phyloP scores from a whole-genome alignment of 1,139 yeast species.

The Debaryomyces udenii region DNA sequence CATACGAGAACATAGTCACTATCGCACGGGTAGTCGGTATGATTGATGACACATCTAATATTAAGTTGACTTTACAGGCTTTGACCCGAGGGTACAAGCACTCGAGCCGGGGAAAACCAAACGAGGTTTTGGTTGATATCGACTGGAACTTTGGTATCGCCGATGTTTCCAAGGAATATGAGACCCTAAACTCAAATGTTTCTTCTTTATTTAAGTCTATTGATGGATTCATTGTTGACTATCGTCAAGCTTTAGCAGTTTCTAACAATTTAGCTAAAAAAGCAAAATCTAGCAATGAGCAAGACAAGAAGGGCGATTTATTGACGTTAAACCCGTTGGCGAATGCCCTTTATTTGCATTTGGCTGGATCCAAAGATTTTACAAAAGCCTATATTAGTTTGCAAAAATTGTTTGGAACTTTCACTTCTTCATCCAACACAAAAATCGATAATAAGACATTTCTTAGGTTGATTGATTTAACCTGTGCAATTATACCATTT shows the following conservation, averaged over 20 bases:
- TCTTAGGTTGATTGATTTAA: conserved; percentile 52
- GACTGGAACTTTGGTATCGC: conserved; percentile 27
- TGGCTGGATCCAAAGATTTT: conserved; percentile 50
- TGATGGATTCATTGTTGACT: conserved; percentile 46
- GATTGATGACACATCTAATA: conserved; percentile 46
- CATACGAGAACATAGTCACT: conserved; percentile 38
- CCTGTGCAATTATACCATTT: conserved; percentile 63
- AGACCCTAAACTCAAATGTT: conserved; percentile 27
- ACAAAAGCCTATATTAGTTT: conserved; percentile 43
- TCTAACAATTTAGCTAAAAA: conserved; percentile 11
- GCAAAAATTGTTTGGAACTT: conserved; percentile 34
- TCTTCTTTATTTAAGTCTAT: conserved; percentile 40
- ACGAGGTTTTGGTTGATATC: conserved; percentile 33
- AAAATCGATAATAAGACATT: conserved; percentile 33
- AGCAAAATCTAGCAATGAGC: conserved; percentile 14
- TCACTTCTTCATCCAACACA: conserved; percentile 24
- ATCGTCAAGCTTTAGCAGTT: conserved; percentile 31
- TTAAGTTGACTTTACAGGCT: conserved; percentile 57
- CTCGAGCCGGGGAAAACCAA: conserved; percentile 22
- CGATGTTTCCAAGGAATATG: conserved; percentile 26
- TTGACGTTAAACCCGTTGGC: conserved; percentile 64
- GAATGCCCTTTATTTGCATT: conserved; percentile 58
- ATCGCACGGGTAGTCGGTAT: conserved; percentile 54
- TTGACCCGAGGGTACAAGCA: conserved; percentile 45
- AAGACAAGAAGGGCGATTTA: conserved; percentile 30